A percentile compares a stretch with the other conserved stretches of the same genome.
phyloP scores from a whole-genome alignment of 768 basidiomycete species.

The Tulasnella sp. region DNA sequence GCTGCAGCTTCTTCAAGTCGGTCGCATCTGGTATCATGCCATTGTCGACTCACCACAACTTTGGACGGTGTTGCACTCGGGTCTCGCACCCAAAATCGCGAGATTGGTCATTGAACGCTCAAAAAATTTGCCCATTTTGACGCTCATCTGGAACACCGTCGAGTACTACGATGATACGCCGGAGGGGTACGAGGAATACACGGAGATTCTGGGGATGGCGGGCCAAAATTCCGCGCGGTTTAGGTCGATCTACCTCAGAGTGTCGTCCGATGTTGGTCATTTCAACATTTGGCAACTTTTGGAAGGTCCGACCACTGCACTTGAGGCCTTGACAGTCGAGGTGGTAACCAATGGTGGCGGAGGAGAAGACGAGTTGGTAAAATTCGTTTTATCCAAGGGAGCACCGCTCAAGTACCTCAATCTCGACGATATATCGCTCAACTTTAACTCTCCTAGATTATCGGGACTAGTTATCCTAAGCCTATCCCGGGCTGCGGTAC shows the following conservation, averaged over 20 bases:
- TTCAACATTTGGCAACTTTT: background rate
- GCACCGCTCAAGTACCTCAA: background rate
- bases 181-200: background rate
- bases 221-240: background rate
- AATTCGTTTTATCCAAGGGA: background rate
- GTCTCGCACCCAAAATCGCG: background rate
- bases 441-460: background rate
- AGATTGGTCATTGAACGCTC: background rate
- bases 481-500: background rate
- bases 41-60: background rate
- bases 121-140: background rate
- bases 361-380: background rate
- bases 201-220: background rate
- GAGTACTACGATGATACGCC: background rate
- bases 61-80: background rate
- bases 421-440: background rate
- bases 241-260: background rate
- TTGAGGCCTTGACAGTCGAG: background rate
- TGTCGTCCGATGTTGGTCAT: background rate
- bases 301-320: background rate
- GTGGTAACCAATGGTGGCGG: background rate
- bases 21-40: background rate
- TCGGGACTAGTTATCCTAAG: background rate
- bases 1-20: background rate
- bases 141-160: background rate